Evolutionary conservation across 2,329 filamentous ascomycete genomes (phyloP).

Genomic region (Cladosporium sp.): DNA sequence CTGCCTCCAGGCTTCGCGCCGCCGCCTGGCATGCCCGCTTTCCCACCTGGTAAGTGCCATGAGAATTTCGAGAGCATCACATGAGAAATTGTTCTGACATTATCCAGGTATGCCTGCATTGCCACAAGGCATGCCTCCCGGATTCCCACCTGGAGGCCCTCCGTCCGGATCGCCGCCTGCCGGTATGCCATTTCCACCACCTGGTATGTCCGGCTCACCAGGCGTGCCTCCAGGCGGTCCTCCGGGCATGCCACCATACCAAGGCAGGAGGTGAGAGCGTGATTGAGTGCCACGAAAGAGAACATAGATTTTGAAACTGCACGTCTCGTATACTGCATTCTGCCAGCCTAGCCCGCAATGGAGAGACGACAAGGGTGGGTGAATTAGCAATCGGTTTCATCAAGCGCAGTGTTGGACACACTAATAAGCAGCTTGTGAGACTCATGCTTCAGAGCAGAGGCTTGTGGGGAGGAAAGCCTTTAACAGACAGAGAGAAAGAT

Average conservation of each 20-base stretch:
- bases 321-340: too few species aligned
- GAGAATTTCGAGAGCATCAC: background rate
- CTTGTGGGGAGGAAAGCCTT: too few species aligned
- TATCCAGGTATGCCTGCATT: background rate
- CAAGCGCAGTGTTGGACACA: too few species aligned
- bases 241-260: constrained; percentile 9
- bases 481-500: too few species aligned
- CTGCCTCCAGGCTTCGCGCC: constrained; percentile 12
- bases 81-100: background rate
- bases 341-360: too few species aligned
- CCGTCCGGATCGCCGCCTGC: constrained; percentile 57
- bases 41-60: constrained; percentile 7
- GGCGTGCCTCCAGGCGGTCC: constrained; percentile 1
- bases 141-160: constrained; percentile 5
- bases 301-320: background rate
- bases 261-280: constrained; percentile 1
- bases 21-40: constrained; percentile 1
- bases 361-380: too few species aligned
- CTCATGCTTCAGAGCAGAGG: too few species aligned
- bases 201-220: background rate
- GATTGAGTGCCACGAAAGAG: background rate
- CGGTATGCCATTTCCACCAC: constrained; percentile 37
- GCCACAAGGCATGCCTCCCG: constrained; percentile 4
- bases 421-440: too few species aligned
- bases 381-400: too few species aligned